These are phyloP conservation scores for Clavariopsis aquatica DNA, from an alignment of 495 filamentous ascomycete species.

Conservation along the genomic window DNA sequence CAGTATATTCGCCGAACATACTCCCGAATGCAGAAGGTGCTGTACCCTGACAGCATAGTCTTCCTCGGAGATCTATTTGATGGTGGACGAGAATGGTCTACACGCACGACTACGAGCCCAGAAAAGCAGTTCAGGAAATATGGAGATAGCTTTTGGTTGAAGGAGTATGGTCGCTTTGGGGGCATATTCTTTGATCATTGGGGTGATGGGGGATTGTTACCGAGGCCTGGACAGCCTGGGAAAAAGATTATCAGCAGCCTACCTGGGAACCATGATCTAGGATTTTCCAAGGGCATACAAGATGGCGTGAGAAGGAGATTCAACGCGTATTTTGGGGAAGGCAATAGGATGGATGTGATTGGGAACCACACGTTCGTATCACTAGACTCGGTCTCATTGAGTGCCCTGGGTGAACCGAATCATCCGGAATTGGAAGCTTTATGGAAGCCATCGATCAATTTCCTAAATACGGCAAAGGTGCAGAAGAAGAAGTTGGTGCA, in stretches of 20 bases:
- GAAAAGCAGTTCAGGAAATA: constrained; percentile 74
- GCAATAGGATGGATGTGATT: constrained; percentile 82
- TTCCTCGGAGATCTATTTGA: constrained; percentile 97
- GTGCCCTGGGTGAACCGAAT: constrained; percentile 62
- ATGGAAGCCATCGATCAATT: constrained; percentile 74
- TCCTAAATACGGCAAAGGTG: constrained; percentile 63
- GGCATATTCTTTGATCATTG: constrained; percentile 70
- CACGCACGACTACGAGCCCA: constrained; percentile 63
- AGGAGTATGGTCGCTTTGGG: constrained; percentile 77
- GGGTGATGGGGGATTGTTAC: constrained; percentile 37
- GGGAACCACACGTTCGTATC: constrained; percentile 97
- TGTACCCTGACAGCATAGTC: constrained; percentile 78
- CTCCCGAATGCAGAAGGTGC: constrained; percentile 62
- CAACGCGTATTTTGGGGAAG: constrained; percentile 82
- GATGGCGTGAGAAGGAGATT: constrained; percentile 77
- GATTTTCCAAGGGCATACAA: constrained; percentile 84
- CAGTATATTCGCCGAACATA: constrained; percentile 84
- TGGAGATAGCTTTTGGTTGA: constrained; percentile 75
- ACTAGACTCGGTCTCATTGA: constrained; percentile 83
- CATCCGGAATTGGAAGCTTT: constrained; percentile 51
- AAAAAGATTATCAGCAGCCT: constrained; percentile 76
- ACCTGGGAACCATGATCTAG: constrained; percentile 97
- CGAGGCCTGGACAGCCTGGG: constrained; percentile 40
- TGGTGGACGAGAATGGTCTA: constrained; percentile 93
- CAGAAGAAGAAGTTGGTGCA: constrained; percentile 53